These are phyloP conservation scores for Artemisia argyi DNA, from an alignment of 129 eudicot species.

Conservation along the genomic window DNA sequence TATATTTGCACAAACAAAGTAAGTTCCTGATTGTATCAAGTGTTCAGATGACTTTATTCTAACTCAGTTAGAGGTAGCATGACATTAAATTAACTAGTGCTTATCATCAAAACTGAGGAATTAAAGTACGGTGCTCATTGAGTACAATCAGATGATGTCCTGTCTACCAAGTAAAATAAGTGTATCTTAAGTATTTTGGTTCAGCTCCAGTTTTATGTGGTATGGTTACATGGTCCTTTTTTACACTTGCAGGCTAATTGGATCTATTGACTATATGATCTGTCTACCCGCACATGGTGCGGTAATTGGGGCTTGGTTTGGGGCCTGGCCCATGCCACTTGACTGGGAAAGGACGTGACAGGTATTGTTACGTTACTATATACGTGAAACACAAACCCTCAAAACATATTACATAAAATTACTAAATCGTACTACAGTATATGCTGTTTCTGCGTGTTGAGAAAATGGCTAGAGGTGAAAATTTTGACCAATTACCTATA, in stretches of 20 bases:
- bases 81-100: not conserved
- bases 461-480: not conserved
- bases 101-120: not conserved
- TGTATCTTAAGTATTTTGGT: not conserved
- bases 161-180: not conserved
- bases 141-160: constrained; percentile 10
- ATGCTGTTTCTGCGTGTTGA: no score
- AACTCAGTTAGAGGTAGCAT: not conserved
- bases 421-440: no score
- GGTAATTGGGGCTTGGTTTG: constrained; percentile 92
- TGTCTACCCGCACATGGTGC: constrained; percentile 93
- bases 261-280: constrained; percentile 57
- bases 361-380: constrained; percentile 37
- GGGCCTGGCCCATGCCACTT: constrained; percentile 99
- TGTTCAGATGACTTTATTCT: constrained; percentile 11
- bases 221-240: not conserved
- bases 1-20: constrained; percentile 74
- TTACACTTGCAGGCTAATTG: constrained; percentile 50
- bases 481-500: not conserved
- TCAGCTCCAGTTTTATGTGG: constrained; percentile 3
- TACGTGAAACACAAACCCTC: not conserved
- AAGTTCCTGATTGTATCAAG: constrained; percentile 33
- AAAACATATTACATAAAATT: not conserved
- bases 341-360: constrained; percentile 99
- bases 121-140: not conserved